Evolutionary conservation across 2,329 filamentous ascomycete genomes (phyloP).

Genomic region (Lecanicillium sp.): DNA sequence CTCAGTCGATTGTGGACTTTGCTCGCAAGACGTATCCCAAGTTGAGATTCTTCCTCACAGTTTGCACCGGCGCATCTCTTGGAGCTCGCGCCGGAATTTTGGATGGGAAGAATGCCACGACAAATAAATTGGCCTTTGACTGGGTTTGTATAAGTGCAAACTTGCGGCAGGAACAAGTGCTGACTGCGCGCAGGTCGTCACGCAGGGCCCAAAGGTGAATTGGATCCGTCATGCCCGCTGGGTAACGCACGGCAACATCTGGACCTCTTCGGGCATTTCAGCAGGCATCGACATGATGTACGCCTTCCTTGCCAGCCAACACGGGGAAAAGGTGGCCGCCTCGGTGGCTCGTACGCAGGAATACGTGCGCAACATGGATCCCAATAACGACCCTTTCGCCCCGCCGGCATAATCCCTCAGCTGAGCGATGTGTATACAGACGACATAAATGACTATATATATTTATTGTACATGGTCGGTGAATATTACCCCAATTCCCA

Average conservation of each 20-base stretch:
- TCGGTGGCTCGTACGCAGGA: slow-evolving; percentile 47
- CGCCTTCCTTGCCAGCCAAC: slow-evolving; percentile 27
- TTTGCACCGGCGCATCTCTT: slow-evolving; percentile 55
- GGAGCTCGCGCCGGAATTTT: slow-evolving; percentile 50
- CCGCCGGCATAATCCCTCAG: background rate
- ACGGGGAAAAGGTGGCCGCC: slow-evolving; percentile 43
- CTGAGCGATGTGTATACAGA: too few relatives aligned
- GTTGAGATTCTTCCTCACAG: slow-evolving; percentile 49
- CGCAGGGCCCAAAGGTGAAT: slow-evolving; percentile 37
- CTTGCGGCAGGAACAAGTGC: background rate
- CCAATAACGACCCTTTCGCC: slow-evolving; percentile 50
- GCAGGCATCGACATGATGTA: slow-evolving; percentile 34
- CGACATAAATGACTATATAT: too few relatives aligned
- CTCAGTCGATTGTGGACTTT: slow-evolving; percentile 32
- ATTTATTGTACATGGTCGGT: too few relatives aligned
- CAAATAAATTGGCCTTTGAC: slow-evolving; percentile 52
- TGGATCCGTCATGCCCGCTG: slow-evolving; percentile 55
- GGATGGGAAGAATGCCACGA: slow-evolving; percentile 51
- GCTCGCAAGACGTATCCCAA: slow-evolving; percentile 34
- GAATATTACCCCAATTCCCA: too few relatives aligned
- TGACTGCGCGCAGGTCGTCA: slow-evolving; percentile 25
- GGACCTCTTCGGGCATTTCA: slow-evolving; percentile 55
- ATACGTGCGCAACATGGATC: slow-evolving; percentile 49
- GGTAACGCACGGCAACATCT: slow-evolving; percentile 55
- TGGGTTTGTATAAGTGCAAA: slow-evolving; percentile 20